Evolutionary conservation across 1,139 yeast genomes (phyloP).

Genomic region (Petasospora fabianii): DNA sequence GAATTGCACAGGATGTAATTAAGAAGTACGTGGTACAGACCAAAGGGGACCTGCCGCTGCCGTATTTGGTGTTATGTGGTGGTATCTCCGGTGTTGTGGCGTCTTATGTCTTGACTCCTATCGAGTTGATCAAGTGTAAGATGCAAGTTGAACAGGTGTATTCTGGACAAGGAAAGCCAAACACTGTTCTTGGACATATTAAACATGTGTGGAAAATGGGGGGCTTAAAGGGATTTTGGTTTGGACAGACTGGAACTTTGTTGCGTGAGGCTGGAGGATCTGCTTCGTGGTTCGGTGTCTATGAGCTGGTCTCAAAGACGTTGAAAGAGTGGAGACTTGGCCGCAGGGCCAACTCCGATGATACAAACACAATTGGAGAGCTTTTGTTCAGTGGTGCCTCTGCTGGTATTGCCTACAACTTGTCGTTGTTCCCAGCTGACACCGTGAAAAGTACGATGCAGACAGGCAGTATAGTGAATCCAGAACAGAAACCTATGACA

Average conservation of each 20-base stretch:
- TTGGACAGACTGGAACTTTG: slow-evolving; percentile 82
- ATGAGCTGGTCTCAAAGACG: slow-evolving; percentile 51
- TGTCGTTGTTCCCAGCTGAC: slow-evolving; percentile 83
- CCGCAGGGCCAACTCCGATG: slow-evolving; percentile 26
- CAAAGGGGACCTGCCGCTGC: slow-evolving; percentile 34
- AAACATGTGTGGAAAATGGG: slow-evolving; percentile 40
- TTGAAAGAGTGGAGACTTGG: slow-evolving; percentile 33
- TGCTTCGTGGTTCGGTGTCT: slow-evolving; percentile 91
- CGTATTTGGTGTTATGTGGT: slow-evolving; percentile 56
- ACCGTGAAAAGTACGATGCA: slow-evolving; percentile 87
- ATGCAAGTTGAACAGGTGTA: slow-evolving; percentile 67
- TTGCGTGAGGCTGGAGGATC: slow-evolving; percentile 86
- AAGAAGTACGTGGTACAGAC: slow-evolving; percentile 20
- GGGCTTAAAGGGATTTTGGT: slow-evolving; percentile 73
- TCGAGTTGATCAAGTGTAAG: slow-evolving; percentile 83
- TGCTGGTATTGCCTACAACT: slow-evolving; percentile 81
- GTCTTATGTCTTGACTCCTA: slow-evolving; percentile 82
- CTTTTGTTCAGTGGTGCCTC: slow-evolving; percentile 73
- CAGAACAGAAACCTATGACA: slow-evolving; percentile 20
- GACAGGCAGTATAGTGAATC: slow-evolving; percentile 44
- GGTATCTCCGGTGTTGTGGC: slow-evolving; percentile 82
- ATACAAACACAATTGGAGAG: slow-evolving; percentile 44
- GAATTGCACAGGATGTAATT: slow-evolving; percentile 39
- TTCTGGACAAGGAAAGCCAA: slow-evolving; percentile 13
- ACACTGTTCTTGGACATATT: slow-evolving; percentile 38